A percentile compares a stretch with the other conserved stretches of the same genome.
These are phyloP conservation scores for Scheffersomyces spartinae DNA, from an alignment of 805 yeast species.

Conservation along the genomic window DNA sequence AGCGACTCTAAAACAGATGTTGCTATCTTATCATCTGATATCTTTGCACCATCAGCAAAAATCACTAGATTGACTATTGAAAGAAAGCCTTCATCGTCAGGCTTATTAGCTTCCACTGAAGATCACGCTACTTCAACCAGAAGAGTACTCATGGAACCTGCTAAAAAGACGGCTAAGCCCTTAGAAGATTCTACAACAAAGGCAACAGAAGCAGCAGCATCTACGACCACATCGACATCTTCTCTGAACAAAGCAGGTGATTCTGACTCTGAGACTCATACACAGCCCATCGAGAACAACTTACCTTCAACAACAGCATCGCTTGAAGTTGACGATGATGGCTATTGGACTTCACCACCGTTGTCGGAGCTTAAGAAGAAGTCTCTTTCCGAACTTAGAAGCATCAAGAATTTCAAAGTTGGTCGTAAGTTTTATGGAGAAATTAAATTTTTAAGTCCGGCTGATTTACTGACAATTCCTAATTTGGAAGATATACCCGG, in stretches of 20 bases:
- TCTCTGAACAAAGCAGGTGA: too few relatives aligned
- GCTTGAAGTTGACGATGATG: slow-evolving; percentile 47
- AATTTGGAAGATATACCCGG: slow-evolving; percentile 56
- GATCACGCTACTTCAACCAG: too few relatives aligned
- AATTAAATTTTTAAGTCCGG: slow-evolving; percentile 67
- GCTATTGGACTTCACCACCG: slow-evolving; percentile 83
- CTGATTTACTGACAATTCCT: slow-evolving; percentile 65
- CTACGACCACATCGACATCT: too few relatives aligned
- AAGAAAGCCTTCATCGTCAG: slow-evolving; percentile 9
- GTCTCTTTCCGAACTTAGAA: slow-evolving; percentile 52
- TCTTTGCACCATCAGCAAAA: slow-evolving; percentile 53
- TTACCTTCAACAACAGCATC: too few relatives aligned
- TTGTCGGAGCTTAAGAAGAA: slow-evolving; percentile 46
- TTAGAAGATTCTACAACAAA: too few relatives aligned
- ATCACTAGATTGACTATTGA: slow-evolving; percentile 45
- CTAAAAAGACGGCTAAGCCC: too few relatives aligned
- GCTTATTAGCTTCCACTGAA: too few relatives aligned
- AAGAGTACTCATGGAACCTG: too few relatives aligned
- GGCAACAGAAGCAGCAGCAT: too few relatives aligned
- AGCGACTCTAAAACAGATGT: slow-evolving; percentile 36
- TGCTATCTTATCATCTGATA: slow-evolving; percentile 59
- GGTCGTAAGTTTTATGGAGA: slow-evolving; percentile 76
- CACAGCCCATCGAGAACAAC: too few relatives aligned
- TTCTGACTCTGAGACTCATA: too few relatives aligned
- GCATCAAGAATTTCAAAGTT: slow-evolving; percentile 53